Evolutionary conservation across 225 moss, liverwort and hornwort genomes (phyloP), one percentile per base, ranked within the genome.

Genomic region (Sphagnum contortum): DNA sequence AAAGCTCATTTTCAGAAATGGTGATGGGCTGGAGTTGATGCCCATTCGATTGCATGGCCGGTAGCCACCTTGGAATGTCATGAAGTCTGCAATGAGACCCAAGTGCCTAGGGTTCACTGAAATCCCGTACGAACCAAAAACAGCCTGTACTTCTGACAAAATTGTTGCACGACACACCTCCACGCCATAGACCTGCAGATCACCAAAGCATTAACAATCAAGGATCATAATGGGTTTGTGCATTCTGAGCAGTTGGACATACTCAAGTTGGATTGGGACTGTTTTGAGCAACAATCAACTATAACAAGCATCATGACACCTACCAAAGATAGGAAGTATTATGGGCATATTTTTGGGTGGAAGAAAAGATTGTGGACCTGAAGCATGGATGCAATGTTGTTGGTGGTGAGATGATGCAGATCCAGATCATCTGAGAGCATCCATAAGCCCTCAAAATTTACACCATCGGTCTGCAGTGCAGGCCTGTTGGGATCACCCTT

Each of bases 1-100:
- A 57, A 92, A 96, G 77, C 90, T 96, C 95, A 96, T 96, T 71
- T 96, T 96, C 60, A 96, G 68, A 55, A 96, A 87, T 54, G 95
- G 92, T 2, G 95, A 96, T 7, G 92, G 80, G 71, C 87, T 92
- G 4, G 88, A 83, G 69, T 87, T 72, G 51, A 96, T 96, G 54
- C 95, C 95, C 71, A 88, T 63, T 67, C 95, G 82, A 61, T 96
- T 96, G 62, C 90, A 96, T 3, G 92, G 84, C 61, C 95, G 83
- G 61, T 92, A 96, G 47, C 92, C 92, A 44, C 95, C 95, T 77
- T 88, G 90, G 49, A 77, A 90, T 48, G 92, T 96, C 95, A 96
- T 96, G 66, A 92, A 96, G 63, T 96, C 95, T 7, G 95, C 79
- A 57, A 96, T 96, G 65, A 96, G 73, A 71, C 90, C 77, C 73